phyloP scores from a whole-genome alignment of 1,139 yeast species.

The Trichomonascaceae sp. region DNA sequence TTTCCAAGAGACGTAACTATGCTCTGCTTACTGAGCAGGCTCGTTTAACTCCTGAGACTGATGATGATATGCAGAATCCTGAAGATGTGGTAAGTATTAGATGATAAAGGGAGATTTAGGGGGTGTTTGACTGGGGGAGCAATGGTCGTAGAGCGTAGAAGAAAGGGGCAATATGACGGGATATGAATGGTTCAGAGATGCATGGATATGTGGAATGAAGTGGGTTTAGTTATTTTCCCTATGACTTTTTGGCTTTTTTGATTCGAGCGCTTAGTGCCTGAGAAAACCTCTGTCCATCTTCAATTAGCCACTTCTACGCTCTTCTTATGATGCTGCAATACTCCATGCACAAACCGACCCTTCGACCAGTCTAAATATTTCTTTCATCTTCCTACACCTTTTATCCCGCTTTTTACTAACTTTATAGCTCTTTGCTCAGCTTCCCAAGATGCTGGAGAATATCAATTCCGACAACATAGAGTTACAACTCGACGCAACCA shows the following conservation, averaged over 20 bases:
- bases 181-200: background rate
- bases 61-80: conserved; percentile 35
- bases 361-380: no score
- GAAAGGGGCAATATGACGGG: background rate
- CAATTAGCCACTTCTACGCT: no score
- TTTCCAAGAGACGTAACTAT: conserved; percentile 87
- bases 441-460: conserved; percentile 81
- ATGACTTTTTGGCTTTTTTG: no score
- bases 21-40: conserved; percentile 39
- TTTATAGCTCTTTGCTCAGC: conserved; percentile 49
- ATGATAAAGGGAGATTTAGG: background rate
- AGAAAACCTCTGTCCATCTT: no score
- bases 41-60: conserved; percentile 40
- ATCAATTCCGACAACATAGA: conserved; percentile 74
- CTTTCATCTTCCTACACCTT: background rate
- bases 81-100: conserved; percentile 21
- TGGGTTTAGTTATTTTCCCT: background rate
- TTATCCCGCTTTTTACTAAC: background rate
- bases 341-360: no score
- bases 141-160: background rate
- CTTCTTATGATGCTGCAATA: no score
- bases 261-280: no score
- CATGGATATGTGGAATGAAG: background rate
- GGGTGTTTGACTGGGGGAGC: background rate
- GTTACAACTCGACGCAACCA: conserved; percentile 80